Percentiles rank a stretch among this genome's conserved stretches.
Conservation (phyloP, 345 rosid species). For the Dovyalis caffra region DNA sequence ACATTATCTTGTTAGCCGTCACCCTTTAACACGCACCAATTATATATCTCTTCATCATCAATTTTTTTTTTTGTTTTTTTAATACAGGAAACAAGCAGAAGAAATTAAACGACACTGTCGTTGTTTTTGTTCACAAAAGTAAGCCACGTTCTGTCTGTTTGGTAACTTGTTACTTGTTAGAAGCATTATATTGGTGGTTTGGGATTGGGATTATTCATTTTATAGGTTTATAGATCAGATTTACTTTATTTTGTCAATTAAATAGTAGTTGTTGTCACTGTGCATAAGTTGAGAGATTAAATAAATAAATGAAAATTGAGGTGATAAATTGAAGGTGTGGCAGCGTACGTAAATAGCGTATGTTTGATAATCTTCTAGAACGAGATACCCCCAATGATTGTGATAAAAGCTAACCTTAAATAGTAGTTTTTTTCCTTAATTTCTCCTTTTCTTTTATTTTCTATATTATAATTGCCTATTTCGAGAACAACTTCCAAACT, state of each 20-base stretch:
- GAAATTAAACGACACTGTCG: background rate
- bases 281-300: background rate
- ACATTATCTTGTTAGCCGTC: background rate
- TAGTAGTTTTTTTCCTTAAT: too few species aligned
- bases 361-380: background rate
- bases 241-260: too few species aligned
- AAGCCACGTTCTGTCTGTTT: background rate
- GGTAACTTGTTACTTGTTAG: background rate
- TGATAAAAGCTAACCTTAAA: background rate
- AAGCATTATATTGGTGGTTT: background rate
- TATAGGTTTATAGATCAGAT: too few species aligned
- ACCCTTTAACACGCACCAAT: background rate
- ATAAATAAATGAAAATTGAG: too few species aligned
- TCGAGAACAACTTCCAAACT: too few species aligned
- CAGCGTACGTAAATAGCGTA: background rate
- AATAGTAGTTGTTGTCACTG: background rate
- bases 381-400: background rate
- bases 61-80: too few species aligned
- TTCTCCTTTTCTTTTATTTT: background rate
- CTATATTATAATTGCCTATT: too few species aligned
- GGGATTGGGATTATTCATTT: background rate
- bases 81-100: background rate
- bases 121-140: background rate
- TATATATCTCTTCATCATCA: background rate
- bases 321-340: background rate